Evolutionary conservation across 2,329 filamentous ascomycete genomes (phyloP).

Genomic region (Dactylellina sp.): DNA sequence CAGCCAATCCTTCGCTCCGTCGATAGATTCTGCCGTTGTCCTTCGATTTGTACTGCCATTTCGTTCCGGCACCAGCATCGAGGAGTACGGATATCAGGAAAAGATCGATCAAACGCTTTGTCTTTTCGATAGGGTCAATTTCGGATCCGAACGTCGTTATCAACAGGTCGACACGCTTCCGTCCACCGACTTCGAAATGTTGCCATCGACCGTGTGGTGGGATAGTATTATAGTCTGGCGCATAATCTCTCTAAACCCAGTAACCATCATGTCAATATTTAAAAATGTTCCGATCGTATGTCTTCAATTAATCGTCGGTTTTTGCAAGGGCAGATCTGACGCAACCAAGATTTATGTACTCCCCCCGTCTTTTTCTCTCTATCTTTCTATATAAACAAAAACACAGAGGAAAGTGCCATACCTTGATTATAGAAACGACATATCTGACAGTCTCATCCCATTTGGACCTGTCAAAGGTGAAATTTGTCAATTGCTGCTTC

Average conservation of each 20-base stretch:
- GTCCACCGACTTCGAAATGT: slow-evolving; percentile 83
- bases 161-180: slow-evolving; percentile 78
- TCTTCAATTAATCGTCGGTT: neutral
- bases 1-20: slow-evolving; percentile 87
- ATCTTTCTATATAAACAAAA: neutral
- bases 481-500: slow-evolving; percentile 82
- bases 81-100: slow-evolving; percentile 84
- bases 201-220: slow-evolving; percentile 89
- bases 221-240: slow-evolving; percentile 76
- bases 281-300: neutral
- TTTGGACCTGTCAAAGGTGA: slow-evolving; percentile 86
- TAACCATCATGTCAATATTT: slow-evolving; percentile 14
- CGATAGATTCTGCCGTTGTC: slow-evolving; percentile 85
- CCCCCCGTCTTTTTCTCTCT: too few relatives aligned
- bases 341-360: neutral
- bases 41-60: slow-evolving; percentile 92
- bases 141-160: slow-evolving; percentile 76
- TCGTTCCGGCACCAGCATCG: slow-evolving; percentile 87
- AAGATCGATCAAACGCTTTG: slow-evolving; percentile 79
- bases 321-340: neutral
- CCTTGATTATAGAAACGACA: slow-evolving; percentile 94
- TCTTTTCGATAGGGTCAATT: slow-evolving; percentile 77
- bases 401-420: slow-evolving; percentile 25
- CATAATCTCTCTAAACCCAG: slow-evolving; percentile 74
- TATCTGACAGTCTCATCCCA: slow-evolving; percentile 86